Percentiles rank a stretch among this genome's conserved stretches.
These are phyloP conservation scores for Candolleomyces eurysporus DNA, from an alignment of 768 basidiomycete species.

Conservation along the genomic window DNA sequence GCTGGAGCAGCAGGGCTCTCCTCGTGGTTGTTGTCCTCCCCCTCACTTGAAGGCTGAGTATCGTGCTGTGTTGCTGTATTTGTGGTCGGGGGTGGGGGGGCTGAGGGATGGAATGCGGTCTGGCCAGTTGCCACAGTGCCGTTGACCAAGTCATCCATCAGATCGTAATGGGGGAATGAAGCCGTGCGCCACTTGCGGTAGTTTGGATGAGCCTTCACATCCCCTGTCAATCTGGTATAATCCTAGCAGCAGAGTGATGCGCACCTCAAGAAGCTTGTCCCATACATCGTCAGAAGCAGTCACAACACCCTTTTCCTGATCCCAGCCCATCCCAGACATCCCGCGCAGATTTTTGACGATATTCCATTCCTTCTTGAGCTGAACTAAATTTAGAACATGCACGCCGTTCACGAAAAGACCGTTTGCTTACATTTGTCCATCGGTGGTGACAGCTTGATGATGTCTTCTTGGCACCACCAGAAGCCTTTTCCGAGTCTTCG, in stretches of 20 bases:
- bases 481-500: not conserved
- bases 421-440: not conserved
- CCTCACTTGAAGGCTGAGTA: too few species aligned
- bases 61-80: too few species aligned
- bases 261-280: conserved; percentile 9
- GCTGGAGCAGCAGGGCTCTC: too few species aligned
- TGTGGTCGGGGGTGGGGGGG: too few species aligned
- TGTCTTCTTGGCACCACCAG: not conserved
- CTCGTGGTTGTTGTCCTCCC: not conserved
- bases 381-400: not conserved
- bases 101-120: too few species aligned
- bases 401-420: not conserved
- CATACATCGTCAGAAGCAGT: conserved; percentile 25
- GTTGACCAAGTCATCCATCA: not conserved
- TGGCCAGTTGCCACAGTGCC: not conserved
- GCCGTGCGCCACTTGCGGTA: conserved; percentile 15
- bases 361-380: not conserved
- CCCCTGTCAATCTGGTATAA: not conserved
- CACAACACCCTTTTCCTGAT: conserved; percentile 15
- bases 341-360: not conserved
- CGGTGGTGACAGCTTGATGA: not conserved
- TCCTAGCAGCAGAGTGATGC: not conserved
- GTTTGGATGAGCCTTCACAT: conserved; percentile 5
- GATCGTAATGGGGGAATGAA: conserved; percentile 12
- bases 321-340: conserved; percentile 17